Evolutionary conservation across 2,329 filamentous ascomycete genomes (phyloP).

Genomic region (Teratosphaeria epicoccoides): DNA sequence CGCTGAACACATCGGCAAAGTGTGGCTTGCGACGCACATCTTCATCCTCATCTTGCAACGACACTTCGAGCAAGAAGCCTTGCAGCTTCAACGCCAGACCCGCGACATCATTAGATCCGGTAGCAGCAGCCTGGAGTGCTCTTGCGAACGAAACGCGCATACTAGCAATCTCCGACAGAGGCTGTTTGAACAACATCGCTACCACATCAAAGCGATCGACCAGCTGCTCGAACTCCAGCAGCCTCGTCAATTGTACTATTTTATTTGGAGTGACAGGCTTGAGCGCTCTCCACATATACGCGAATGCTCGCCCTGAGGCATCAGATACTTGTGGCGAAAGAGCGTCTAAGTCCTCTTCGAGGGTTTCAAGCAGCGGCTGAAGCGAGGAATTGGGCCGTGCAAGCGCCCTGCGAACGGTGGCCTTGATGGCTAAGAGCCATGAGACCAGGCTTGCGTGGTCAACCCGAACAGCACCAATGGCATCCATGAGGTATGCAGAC

Average conservation of each 20-base stretch:
- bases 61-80: slow-evolving; percentile 6
- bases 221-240: slow-evolving; percentile 35
- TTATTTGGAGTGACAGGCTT: slow-evolving; percentile 47
- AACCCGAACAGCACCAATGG: not conserved
- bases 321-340: not conserved
- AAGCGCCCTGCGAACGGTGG: not conserved
- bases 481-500: not conserved
- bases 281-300: slow-evolving; percentile 48
- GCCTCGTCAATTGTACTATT: slow-evolving; percentile 26
- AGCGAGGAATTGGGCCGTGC: not conserved
- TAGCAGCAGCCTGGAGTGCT: slow-evolving; percentile 10
- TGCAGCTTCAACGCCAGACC: slow-evolving; percentile 11
- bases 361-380: not conserved
- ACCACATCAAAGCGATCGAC: slow-evolving; percentile 36
- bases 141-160: slow-evolving; percentile 18
- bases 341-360: not conserved
- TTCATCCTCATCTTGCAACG: not conserved
- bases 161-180: not conserved
- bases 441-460: not conserved
- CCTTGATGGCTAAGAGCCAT: not conserved
- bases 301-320: slow-evolving; percentile 12
- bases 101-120: slow-evolving; percentile 8
- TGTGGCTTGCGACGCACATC: not conserved
- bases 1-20: slow-evolving; percentile 32
- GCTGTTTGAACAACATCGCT: slow-evolving; percentile 11